Evolutionary conservation across 129 eudicot species (phyloP).

Genomic region (Escallonia rubra): DNA sequence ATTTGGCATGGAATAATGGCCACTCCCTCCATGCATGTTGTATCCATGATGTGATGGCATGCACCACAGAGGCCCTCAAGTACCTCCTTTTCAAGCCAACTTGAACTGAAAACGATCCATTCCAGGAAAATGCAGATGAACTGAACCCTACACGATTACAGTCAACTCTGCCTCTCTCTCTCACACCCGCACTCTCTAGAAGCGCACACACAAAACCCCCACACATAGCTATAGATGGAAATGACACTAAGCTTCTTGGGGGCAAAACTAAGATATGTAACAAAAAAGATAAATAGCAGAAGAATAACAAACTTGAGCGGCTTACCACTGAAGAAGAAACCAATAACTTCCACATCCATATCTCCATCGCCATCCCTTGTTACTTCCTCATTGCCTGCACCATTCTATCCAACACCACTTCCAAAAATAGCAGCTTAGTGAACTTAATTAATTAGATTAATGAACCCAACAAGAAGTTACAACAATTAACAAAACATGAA

Average conservation of each 20-base stretch:
- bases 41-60: conserved; percentile 8
- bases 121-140: conserved; percentile 16
- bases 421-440: not conserved
- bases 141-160: not conserved
- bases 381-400: not conserved
- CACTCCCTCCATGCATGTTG: not conserved
- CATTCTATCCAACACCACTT: not conserved
- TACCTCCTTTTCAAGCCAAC: not conserved
- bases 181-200: not conserved
- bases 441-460: not conserved
- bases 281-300: not conserved
- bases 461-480: conserved; percentile 17
- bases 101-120: conserved; percentile 6
- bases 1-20: not conserved
- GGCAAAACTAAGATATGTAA: not conserved
- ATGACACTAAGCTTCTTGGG: not conserved
- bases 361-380: not conserved
- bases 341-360: not conserved
- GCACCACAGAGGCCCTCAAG: not conserved
- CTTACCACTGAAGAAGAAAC: conserved; percentile 2
- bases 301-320: not conserved
- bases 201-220: not conserved
- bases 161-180: conserved; percentile 2
- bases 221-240: not conserved
- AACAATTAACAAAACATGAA: conserved; percentile 15